Percentiles rank a stretch among this genome's conserved stretches.
Evolutionary conservation across 2,329 filamentous ascomycete genomes (phyloP).

Genomic region (Rhexocercosporidium sp.): DNA sequence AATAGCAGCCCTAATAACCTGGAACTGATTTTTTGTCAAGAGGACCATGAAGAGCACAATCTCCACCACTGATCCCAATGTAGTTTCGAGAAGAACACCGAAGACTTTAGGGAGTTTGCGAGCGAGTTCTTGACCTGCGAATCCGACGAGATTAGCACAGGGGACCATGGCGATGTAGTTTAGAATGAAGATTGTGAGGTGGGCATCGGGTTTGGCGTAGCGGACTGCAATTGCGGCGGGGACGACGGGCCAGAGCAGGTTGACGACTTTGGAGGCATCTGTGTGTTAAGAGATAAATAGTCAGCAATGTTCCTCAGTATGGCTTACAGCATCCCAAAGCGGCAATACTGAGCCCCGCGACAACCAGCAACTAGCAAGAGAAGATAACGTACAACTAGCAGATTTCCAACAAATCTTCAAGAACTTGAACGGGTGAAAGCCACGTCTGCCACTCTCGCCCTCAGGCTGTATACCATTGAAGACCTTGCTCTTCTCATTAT

Average conservation of each 20-base stretch:
- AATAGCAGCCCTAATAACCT: conserved; percentile 81
- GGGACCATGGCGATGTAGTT: conserved; percentile 81
- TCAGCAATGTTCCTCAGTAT: neutral
- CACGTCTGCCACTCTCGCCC: conserved; percentile 71
- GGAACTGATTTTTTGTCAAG: conserved; percentile 58
- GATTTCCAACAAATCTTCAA: conserved; percentile 67
- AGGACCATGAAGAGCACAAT: conserved; percentile 83
- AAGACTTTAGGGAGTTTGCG: conserved; percentile 77
- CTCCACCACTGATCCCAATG: conserved; percentile 77
- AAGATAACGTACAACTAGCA: conserved; percentile 51
- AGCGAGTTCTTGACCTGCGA: conserved; percentile 73
- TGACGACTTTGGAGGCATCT: conserved; percentile 64
- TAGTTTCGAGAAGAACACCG: conserved; percentile 66
- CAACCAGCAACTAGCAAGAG: neutral
- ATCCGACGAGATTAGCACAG: conserved; percentile 76
- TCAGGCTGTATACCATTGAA: conserved; percentile 49
- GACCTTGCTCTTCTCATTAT: conserved; percentile 30
- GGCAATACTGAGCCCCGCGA: neutral
- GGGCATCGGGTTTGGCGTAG: conserved; percentile 59
- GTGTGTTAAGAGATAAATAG: neutral
- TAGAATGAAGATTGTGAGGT: conserved; percentile 70
- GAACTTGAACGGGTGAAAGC: conserved; percentile 69
- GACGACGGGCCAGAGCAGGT: conserved; percentile 76
- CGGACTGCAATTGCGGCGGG: conserved; percentile 72
- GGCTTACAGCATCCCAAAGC: neutral